These are phyloP conservation scores for Cutaneotrichosporon spelunceum DNA, from an alignment of 1,284 basidiomycete genomes.

Conservation along the genomic window DNA sequence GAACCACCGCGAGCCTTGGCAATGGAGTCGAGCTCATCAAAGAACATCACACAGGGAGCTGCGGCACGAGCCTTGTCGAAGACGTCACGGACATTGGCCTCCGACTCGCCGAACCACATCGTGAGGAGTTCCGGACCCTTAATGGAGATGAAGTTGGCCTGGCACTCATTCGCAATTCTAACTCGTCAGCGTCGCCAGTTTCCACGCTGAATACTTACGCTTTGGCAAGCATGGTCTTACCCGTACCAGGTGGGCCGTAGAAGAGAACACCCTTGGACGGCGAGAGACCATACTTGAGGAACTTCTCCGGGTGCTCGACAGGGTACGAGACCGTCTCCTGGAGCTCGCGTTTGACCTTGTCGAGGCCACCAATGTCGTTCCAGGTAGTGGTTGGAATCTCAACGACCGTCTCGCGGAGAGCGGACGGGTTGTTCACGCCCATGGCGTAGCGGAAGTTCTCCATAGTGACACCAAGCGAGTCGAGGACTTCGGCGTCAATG, in stretches of 20 bases:
- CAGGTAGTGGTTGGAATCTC: constrained; percentile 95
- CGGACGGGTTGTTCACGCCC: constrained; percentile 92
- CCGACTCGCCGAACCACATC: constrained; percentile 99
- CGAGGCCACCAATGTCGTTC: constrained; percentile 98
- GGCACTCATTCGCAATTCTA: constrained; percentile 93
- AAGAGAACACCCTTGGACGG: constrained; percentile 96
- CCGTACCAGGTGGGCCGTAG: constrained; percentile 91
- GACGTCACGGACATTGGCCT: constrained; percentile 98
- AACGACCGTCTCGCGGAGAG: constrained; percentile 92
- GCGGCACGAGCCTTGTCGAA: constrained; percentile 99
- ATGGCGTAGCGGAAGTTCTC: constrained; percentile 98
- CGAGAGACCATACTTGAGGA: constrained; percentile 99
- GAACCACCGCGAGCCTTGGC: constrained; percentile 87
- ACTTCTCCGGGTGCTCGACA: constrained; percentile 99
- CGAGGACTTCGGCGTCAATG: constrained; percentile 94
- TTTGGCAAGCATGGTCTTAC: constrained; percentile 92
- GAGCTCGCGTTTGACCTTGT: constrained; percentile 98
- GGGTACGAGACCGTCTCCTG: constrained; percentile 99
- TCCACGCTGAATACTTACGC: constrained; percentile 52
- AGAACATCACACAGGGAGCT: constrained; percentile 99
- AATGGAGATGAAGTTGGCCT: constrained; percentile 68
- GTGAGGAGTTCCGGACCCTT: constrained; percentile 94
- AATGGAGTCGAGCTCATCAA: constrained; percentile 98
- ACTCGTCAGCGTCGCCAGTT: not conserved
- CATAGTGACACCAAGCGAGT: constrained; percentile 94